Evolutionary conservation across 2,329 filamentous ascomycete genomes (phyloP).

Genomic region (Epichloe scottii): DNA sequence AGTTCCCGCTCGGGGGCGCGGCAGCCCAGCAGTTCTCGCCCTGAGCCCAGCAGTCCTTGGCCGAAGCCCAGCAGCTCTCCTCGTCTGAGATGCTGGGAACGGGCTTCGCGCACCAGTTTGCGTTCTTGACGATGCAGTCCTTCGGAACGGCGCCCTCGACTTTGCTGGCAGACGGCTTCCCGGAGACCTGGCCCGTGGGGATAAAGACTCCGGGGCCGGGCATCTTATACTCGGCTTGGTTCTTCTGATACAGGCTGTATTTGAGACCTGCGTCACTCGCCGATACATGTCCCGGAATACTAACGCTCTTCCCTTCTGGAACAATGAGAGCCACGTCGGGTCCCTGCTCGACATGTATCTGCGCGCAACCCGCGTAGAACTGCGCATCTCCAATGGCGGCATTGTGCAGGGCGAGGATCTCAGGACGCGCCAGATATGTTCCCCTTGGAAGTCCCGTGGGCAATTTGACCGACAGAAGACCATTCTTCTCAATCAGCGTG

Average conservation of each 20-base stretch:
- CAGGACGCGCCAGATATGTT: slow-evolving; percentile 59
- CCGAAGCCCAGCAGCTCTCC: slow-evolving; percentile 46
- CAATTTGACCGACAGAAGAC: slow-evolving; percentile 49
- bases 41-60: slow-evolving; percentile 46
- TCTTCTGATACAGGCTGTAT: slow-evolving; percentile 50
- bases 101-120: slow-evolving; percentile 59
- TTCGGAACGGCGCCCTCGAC: slow-evolving; percentile 37
- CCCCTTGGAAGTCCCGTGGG: slow-evolving; percentile 49
- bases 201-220: slow-evolving; percentile 39
- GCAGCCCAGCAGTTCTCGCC: slow-evolving; percentile 43
- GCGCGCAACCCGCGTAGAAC: slow-evolving; percentile 61
- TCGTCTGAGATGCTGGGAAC: slow-evolving; percentile 43
- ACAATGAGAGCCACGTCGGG: slow-evolving; percentile 31
- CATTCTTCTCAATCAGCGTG: slow-evolving; percentile 51
- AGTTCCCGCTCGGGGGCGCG: slow-evolving; percentile 45
- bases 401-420: slow-evolving; percentile 56
- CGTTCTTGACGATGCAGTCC: slow-evolving; percentile 51
- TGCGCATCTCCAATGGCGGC: slow-evolving; percentile 50
- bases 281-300: slow-evolving; percentile 54
- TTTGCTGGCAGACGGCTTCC: slow-evolving; percentile 8
- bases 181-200: slow-evolving; percentile 16
- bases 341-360: slow-evolving; percentile 46
- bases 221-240: slow-evolving; percentile 39
- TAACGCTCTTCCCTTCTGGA: slow-evolving; percentile 24
- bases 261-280: slow-evolving; percentile 40